Evolutionary conservation across 495 filamentous ascomycete genomes (phyloP).

Genomic region (Chaetomium tenue): DNA sequence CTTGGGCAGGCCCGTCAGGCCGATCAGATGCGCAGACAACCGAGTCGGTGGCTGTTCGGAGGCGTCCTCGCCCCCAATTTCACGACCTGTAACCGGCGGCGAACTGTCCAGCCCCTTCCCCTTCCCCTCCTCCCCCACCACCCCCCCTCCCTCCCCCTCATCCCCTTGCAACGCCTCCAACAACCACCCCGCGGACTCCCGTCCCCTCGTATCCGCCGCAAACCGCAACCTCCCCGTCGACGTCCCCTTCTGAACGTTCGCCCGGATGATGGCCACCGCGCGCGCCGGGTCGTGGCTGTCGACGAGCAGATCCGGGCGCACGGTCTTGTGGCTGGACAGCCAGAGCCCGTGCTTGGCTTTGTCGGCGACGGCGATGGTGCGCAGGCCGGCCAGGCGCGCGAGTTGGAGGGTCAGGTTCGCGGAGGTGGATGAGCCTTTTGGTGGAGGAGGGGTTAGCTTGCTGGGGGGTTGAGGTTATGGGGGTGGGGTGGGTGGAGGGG

Average conservation of each 20-base stretch:
- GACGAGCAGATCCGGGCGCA: slow-evolving; percentile 54
- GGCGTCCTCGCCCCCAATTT: too few relatives aligned
- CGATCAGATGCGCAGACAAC: slow-evolving; percentile 55
- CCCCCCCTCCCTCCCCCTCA: too few relatives aligned
- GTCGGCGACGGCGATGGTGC: slow-evolving; percentile 59
- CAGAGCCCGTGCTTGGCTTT: slow-evolving; percentile 58
- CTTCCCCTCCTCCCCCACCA: neutral
- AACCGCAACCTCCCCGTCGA: slow-evolving; percentile 50
- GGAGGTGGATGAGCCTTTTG: slow-evolving; percentile 58
- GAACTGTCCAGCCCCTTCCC: too few relatives aligned
- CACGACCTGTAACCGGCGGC: too few relatives aligned
- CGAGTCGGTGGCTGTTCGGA: slow-evolving; percentile 13
- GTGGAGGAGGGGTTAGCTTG: neutral
- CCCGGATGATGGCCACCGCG: slow-evolving; percentile 59
- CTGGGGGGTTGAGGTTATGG: neutral
- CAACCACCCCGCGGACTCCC: slow-evolving; percentile 54
- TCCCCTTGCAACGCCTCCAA: slow-evolving; percentile 35
- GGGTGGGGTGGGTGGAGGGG: neutral
- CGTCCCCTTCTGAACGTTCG: slow-evolving; percentile 46
- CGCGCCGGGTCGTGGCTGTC: slow-evolving; percentile 59
- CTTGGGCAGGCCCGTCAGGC: slow-evolving; percentile 61
- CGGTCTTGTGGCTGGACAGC: slow-evolving; percentile 46
- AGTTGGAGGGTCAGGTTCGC: slow-evolving; percentile 60
- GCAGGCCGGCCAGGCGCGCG: slow-evolving; percentile 57
- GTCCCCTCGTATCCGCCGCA: slow-evolving; percentile 61